These are phyloP conservation scores for Leptomonas pyrrhocoris DNA, from an alignment of 208 protist genomes.

Conservation along the genomic window DNA sequence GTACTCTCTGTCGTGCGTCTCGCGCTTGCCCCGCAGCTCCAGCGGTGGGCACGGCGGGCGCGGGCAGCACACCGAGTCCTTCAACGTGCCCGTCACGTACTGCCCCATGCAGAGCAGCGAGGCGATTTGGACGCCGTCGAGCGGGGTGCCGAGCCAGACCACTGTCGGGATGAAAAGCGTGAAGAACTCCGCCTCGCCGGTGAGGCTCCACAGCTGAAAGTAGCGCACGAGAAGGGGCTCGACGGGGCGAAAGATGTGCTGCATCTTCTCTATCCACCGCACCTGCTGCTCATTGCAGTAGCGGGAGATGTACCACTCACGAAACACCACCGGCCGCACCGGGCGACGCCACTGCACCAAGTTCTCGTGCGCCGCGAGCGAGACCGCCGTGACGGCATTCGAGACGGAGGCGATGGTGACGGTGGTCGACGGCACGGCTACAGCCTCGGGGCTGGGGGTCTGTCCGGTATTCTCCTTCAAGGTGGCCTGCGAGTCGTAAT, in stretches of 20 bases:
- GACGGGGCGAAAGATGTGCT: slow-evolving; percentile 35
- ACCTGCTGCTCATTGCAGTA: slow-evolving; percentile 67
- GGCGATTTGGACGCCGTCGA: slow-evolving; percentile 35
- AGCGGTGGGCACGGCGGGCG: slow-evolving; percentile 75
- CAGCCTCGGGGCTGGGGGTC: neutral
- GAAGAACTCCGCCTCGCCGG: slow-evolving; percentile 79
- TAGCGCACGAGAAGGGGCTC: slow-evolving; percentile 44
- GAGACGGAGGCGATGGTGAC: slow-evolving; percentile 5
- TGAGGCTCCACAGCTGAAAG: slow-evolving; percentile 67
- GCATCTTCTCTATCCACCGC: slow-evolving; percentile 39
- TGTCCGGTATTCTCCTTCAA: neutral
- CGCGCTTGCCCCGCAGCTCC: slow-evolving; percentile 45
- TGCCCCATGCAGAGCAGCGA: slow-evolving; percentile 67
- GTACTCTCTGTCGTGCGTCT: slow-evolving; percentile 69
- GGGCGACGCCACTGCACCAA: slow-evolving; percentile 37
- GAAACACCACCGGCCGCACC: slow-evolving; percentile 37
- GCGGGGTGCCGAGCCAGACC: slow-evolving; percentile 45
- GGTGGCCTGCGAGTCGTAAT: neutral
- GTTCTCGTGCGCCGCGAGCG: slow-evolving; percentile 9
- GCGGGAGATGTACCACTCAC: slow-evolving; percentile 74
- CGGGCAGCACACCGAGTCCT: slow-evolving; percentile 64
- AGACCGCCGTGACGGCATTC: neutral
- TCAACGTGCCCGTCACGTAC: slow-evolving; percentile 65
- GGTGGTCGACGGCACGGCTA: slow-evolving; percentile 1
- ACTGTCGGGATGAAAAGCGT: slow-evolving; percentile 60